Conservation (phyloP, 73 alveolate species). For the Tetrahymena elliotti region DNA sequence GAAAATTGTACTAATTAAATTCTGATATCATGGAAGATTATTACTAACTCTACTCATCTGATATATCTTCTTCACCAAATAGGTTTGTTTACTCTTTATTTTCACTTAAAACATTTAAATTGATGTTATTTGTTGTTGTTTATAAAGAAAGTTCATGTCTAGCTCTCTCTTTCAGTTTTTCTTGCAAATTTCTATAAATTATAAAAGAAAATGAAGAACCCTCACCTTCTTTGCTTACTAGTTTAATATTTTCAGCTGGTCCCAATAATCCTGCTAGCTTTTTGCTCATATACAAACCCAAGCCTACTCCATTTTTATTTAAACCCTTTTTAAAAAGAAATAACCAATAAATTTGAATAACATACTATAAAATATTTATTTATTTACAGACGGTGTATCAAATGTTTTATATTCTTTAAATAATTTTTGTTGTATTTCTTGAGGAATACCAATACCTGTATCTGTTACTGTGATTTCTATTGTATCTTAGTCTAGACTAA, state of each 20-base stretch:
- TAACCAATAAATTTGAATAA: not conserved
- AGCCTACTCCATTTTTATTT: not conserved
- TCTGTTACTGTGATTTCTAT: not conserved
- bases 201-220: not conserved
- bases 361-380: not conserved
- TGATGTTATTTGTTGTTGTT: not conserved
- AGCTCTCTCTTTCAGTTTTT: not conserved
- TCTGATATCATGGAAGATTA: not conserved
- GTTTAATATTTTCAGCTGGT: not conserved
- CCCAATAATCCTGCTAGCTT: not conserved
- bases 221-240: not conserved
- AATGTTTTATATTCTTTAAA: not conserved
- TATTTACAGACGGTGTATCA: not conserved
- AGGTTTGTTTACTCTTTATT: not conserved
- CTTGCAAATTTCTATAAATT: not conserved
- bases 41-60: not conserved
- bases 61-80: not conserved
- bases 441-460: not conserved
- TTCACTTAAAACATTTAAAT: not conserved
- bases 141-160: not conserved
- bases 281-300: not conserved
- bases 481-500: not conserved
- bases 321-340: not conserved
- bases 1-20: not conserved
- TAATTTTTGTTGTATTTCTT: not conserved